Evolutionary conservation across 306 rosid genomes (phyloP).

Genomic region (Trichosanthes truncata): DNA sequence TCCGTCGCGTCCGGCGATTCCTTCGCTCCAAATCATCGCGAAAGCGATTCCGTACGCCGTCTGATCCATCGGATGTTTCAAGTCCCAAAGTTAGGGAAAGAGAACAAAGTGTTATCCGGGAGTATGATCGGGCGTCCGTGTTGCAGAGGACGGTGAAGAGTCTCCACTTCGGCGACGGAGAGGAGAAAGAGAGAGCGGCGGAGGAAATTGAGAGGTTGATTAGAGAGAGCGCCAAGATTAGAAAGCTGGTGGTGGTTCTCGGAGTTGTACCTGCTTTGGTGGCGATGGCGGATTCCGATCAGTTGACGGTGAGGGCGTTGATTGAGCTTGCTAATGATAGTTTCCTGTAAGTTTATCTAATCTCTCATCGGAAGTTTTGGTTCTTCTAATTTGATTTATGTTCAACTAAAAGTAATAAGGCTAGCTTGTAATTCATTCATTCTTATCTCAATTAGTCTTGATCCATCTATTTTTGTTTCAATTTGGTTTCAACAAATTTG

Average conservation of each 20-base stretch:
- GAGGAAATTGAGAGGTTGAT: constrained; percentile 52
- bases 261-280: constrained; percentile 84
- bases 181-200: constrained; percentile 64
- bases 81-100: constrained; percentile 1
- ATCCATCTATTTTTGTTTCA: not conserved
- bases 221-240: constrained; percentile 46
- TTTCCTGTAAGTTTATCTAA: constrained; percentile 40
- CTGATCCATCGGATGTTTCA: constrained; percentile 22
- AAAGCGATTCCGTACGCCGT: constrained; percentile 27
- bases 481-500: no score
- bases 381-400: not conserved
- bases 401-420: not conserved
- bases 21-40: constrained; percentile 45
- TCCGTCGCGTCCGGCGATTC: constrained; percentile 46
- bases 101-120: constrained; percentile 5
- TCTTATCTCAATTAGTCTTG: not conserved
- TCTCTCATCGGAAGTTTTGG: not conserved
- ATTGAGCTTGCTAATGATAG: constrained; percentile 58
- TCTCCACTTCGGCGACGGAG: constrained; percentile 82
- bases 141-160: constrained; percentile 75
- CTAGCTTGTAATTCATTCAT: not conserved
- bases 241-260: constrained; percentile 59
- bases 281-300: constrained; percentile 49
- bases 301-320: constrained; percentile 39
- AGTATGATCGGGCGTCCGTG: constrained; percentile 20